Percentiles rank a stretch among this genome's conserved stretches.
phyloP scores from a whole-genome alignment of 768 basidiomycete genomes.

The Pleurotus cornucopiae region DNA sequence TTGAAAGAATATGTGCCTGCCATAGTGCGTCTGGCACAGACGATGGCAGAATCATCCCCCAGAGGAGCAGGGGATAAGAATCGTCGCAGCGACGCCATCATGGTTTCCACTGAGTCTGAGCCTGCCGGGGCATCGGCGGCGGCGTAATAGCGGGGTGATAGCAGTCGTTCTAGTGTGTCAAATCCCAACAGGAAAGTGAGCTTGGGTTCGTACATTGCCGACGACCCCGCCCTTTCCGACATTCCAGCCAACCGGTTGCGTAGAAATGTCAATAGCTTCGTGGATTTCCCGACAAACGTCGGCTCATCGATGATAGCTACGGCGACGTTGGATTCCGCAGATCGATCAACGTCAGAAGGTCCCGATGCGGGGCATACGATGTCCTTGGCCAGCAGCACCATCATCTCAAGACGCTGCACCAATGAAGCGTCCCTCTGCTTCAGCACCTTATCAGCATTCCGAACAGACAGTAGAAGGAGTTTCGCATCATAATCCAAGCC shows the following conservation, averaged over 20 bases:
- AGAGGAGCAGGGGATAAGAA: constrained; percentile 50
- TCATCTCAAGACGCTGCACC: constrained; percentile 85
- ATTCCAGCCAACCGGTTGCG: constrained; percentile 23
- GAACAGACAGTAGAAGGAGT: constrained; percentile 76
- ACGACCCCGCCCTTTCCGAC: not conserved
- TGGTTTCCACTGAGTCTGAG: constrained; percentile 31
- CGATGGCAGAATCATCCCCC: constrained; percentile 53
- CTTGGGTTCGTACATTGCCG: constrained; percentile 23
- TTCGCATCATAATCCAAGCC: constrained; percentile 59
- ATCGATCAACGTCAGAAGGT: constrained; percentile 9
- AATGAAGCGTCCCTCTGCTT: constrained; percentile 69
- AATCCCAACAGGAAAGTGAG: constrained; percentile 75
- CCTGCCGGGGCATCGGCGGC: constrained; percentile 20
- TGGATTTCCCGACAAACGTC: constrained; percentile 82
- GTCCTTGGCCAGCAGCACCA: constrained; percentile 60
- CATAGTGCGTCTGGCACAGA: constrained; percentile 56
- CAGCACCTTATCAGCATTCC: constrained; percentile 81
- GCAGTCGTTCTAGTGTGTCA: constrained; percentile 82
- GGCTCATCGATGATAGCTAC: constrained; percentile 85
- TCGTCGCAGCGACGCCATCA: constrained; percentile 48
- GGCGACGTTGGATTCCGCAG: constrained; percentile 48
- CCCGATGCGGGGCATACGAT: constrained; percentile 17
- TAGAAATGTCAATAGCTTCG: constrained; percentile 50
- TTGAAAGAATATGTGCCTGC: not conserved
- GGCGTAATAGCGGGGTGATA: constrained; percentile 74